A percentile compares a stretch with the other conserved stretches of the same genome.
Conservation (phyloP, 164 flowering plant species). For the Tinospora cordifolia region DNA sequence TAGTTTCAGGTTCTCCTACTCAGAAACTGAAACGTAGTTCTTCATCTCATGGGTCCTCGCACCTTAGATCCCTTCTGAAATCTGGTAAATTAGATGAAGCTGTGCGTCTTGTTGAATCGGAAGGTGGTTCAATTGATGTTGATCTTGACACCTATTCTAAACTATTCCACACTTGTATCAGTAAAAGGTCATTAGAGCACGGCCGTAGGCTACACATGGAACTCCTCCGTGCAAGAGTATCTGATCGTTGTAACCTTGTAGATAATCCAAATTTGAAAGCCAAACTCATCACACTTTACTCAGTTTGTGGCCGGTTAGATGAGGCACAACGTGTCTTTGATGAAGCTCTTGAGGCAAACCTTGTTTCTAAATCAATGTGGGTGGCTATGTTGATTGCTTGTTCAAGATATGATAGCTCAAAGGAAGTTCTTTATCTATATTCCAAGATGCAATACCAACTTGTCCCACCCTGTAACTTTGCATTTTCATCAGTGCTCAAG, state of each 20-base stretch:
- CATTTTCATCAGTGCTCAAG: background rate
- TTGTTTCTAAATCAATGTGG: constrained; percentile 1
- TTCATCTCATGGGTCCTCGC: background rate
- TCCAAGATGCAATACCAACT: background rate
- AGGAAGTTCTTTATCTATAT: background rate
- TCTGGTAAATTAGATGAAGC: background rate
- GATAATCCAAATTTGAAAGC: background rate
- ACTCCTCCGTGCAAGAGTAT: background rate
- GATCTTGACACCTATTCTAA: background rate
- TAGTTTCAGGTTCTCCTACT: background rate
- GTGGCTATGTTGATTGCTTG: background rate
- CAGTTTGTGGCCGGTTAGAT: background rate
- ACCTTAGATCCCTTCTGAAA: background rate
- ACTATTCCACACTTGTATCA: background rate
- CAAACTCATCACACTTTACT: background rate
- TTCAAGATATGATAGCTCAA: background rate
- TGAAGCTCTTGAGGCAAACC: background rate
- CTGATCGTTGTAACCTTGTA: background rate
- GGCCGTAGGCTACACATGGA: background rate
- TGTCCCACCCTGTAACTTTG: background rate
- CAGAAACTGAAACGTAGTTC: background rate
- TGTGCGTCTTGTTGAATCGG: background rate
- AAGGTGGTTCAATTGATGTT: background rate
- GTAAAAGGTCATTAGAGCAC: constrained; percentile 1
- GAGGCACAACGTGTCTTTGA: background rate